Conservation (phyloP, 495 filamentous ascomycete species). For the Aeminium ludgeri region DNA sequence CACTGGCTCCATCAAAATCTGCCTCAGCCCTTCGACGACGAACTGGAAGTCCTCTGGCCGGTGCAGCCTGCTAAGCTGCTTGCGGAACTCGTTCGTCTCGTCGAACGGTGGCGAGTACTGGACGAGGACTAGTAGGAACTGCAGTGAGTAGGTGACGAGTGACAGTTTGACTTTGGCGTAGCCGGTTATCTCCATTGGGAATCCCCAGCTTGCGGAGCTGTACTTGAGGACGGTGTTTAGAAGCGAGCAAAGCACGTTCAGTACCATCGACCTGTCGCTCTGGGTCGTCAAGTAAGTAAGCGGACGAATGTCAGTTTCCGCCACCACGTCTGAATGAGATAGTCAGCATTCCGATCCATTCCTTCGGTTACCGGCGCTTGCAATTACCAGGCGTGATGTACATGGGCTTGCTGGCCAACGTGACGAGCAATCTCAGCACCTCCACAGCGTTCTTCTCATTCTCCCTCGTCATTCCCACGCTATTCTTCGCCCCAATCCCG, state of each 20-base stretch:
- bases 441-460: slow-evolving; percentile 85
- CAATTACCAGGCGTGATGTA: slow-evolving; percentile 63
- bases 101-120: slow-evolving; percentile 84
- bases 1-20: slow-evolving; percentile 79
- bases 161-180: slow-evolving; percentile 76
- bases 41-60: slow-evolving; percentile 96
- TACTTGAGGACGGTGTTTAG: slow-evolving; percentile 97
- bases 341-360: slow-evolving; percentile 6
- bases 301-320: slow-evolving; percentile 69
- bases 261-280: slow-evolving; percentile 77
- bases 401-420: slow-evolving; percentile 76
- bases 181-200: slow-evolving; percentile 65
- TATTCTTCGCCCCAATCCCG: slow-evolving; percentile 85
- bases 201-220: slow-evolving; percentile 85
- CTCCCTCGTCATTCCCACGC: slow-evolving; percentile 74
- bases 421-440: slow-evolving; percentile 70
- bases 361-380: not conserved
- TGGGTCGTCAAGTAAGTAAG: slow-evolving; percentile 80
- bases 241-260: slow-evolving; percentile 79
- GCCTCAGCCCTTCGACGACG: slow-evolving; percentile 86
- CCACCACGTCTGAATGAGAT: slow-evolving; percentile 44
- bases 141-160: slow-evolving; percentile 78
- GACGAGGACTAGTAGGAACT: slow-evolving; percentile 73
- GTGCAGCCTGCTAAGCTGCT: slow-evolving; percentile 82
- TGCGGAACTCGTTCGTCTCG: slow-evolving; percentile 66